Conservation (phyloP, 1,139 yeast species). For the Meyerozyma elateridarum region DNA sequence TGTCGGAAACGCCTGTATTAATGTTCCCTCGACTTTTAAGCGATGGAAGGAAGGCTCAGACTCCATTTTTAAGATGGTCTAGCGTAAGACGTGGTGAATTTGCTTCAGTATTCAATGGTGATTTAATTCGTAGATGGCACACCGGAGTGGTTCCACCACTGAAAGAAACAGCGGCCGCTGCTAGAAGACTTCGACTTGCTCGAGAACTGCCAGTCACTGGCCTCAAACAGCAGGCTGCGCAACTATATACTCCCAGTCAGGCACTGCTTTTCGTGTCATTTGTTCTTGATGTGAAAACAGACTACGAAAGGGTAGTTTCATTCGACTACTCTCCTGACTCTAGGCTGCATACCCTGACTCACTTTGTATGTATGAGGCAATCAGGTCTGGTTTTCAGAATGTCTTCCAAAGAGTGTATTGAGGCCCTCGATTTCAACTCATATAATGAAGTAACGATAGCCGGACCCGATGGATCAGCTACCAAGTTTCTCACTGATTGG, state of each 20-base stretch:
- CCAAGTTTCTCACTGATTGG: slow-evolving; percentile 31
- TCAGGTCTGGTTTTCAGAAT: slow-evolving; percentile 82
- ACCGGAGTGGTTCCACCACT: slow-evolving; percentile 55
- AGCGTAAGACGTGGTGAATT: slow-evolving; percentile 67
- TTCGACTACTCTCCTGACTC: slow-evolving; percentile 74
- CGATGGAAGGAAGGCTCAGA: slow-evolving; percentile 57
- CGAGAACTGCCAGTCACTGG: slow-evolving; percentile 18
- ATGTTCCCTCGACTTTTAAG: slow-evolving; percentile 63
- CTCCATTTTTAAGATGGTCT: slow-evolving; percentile 69
- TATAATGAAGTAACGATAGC: slow-evolving; percentile 64
- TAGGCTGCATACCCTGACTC: slow-evolving; percentile 41
- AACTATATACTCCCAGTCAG: slow-evolving; percentile 32
- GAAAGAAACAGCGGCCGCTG: slow-evolving; percentile 7
- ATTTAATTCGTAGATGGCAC: slow-evolving; percentile 76
- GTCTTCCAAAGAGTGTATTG: slow-evolving; percentile 68
- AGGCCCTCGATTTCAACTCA: slow-evolving; percentile 62
- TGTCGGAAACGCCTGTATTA: slow-evolving; percentile 55
- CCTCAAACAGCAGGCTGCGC: slow-evolving; percentile 31
- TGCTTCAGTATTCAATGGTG: slow-evolving; percentile 76
- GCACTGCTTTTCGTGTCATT: slow-evolving; percentile 70
- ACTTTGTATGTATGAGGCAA: slow-evolving; percentile 80
- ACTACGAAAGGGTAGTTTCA: slow-evolving; percentile 75
- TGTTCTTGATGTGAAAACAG: slow-evolving; percentile 72
- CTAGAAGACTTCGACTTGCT: neutral
- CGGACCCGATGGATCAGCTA: slow-evolving; percentile 57